Conservation (phyloP, 1,284 basidiomycete genomes). For the Moesziomyces aphidis region DNA sequence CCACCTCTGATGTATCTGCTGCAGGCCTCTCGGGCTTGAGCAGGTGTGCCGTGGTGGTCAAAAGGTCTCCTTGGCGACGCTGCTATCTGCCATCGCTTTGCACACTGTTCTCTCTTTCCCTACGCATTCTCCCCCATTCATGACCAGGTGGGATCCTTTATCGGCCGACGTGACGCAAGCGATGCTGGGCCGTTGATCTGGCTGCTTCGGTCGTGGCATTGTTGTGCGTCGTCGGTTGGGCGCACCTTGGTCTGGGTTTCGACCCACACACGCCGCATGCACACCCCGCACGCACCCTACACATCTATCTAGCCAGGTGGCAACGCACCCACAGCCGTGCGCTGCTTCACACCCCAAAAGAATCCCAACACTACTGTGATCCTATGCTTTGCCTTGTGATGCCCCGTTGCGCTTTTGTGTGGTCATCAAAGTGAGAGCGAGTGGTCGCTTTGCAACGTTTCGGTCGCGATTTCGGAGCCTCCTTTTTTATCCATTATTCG, state of each 20-base stretch:
- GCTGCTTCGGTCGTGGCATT: neutral
- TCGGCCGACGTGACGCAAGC: neutral
- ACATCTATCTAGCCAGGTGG: neutral
- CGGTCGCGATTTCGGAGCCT: neutral
- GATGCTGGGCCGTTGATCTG: neutral
- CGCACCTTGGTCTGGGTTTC: neutral
- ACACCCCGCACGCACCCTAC: neutral
- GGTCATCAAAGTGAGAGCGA: too few species aligned
- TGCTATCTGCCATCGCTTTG: neutral
- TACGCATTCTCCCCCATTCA: neutral
- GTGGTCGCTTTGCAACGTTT: neutral
- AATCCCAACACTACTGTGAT: neutral
- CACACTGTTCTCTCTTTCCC: neutral
- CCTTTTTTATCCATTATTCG: neutral
- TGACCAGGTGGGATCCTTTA: neutral
- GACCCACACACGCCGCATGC: too few species aligned
- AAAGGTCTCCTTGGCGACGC: neutral
- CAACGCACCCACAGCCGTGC: neutral
- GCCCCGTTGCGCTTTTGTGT: neutral
- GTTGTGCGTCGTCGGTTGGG: neutral
- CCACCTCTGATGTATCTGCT: slow-evolving; percentile 1
- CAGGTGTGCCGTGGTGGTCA: neutral
- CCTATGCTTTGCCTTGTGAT: neutral
- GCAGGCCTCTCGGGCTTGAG: too few species aligned
- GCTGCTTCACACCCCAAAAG: neutral